A percentile compares a stretch with the other conserved stretches of the same genome.
Evolutionary conservation across 495 filamentous ascomycete species (phyloP).

Genomic region (Podospora fimiseda): DNA sequence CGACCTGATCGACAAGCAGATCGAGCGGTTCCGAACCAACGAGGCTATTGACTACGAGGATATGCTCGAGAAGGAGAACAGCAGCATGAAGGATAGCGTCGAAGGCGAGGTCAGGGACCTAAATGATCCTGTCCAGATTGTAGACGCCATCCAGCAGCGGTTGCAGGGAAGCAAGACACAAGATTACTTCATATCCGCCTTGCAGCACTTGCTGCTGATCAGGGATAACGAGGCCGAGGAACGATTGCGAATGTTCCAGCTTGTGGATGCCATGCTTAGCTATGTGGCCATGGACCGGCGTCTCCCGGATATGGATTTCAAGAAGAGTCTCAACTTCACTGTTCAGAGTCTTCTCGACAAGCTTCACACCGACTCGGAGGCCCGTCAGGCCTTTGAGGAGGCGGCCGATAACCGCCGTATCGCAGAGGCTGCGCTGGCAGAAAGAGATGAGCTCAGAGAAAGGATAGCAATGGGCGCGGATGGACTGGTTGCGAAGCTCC

Average conservation of each 20-base stretch:
- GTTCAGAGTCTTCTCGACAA: slow-evolving; percentile 92
- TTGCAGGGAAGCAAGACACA: slow-evolving; percentile 76
- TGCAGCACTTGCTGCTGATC: slow-evolving; percentile 93
- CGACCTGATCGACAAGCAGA: slow-evolving; percentile 96
- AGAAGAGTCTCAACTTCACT: slow-evolving; percentile 94
- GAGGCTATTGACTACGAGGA: slow-evolving; percentile 98
- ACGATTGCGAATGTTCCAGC: slow-evolving; percentile 90
- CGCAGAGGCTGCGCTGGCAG: slow-evolving; percentile 89
- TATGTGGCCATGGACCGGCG: slow-evolving; percentile 98
- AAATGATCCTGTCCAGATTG: slow-evolving; percentile 87
- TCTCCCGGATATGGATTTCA: slow-evolving; percentile 92
- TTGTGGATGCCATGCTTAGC: slow-evolving; percentile 95
- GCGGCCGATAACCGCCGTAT: slow-evolving; percentile 82
- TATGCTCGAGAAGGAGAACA: slow-evolving; percentile 83
- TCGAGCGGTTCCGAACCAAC: slow-evolving; percentile 87
- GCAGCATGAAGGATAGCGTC: slow-evolving; percentile 80
- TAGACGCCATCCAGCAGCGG: slow-evolving; percentile 85
- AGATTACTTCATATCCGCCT: slow-evolving; percentile 91
- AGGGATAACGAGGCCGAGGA: slow-evolving; percentile 91
- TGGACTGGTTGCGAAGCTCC: slow-evolving; percentile 85
- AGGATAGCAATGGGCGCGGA: slow-evolving; percentile 90
- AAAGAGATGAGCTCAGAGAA: slow-evolving; percentile 93
- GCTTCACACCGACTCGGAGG: slow-evolving; percentile 93
- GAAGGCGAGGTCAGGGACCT: slow-evolving; percentile 92
- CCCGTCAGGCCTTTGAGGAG: slow-evolving; percentile 84